A percentile compares a stretch with the other conserved stretches of the same genome.
phyloP scores from a whole-genome alignment of 441 rosid genomes.

The Metrosideros polymorpha region DNA sequence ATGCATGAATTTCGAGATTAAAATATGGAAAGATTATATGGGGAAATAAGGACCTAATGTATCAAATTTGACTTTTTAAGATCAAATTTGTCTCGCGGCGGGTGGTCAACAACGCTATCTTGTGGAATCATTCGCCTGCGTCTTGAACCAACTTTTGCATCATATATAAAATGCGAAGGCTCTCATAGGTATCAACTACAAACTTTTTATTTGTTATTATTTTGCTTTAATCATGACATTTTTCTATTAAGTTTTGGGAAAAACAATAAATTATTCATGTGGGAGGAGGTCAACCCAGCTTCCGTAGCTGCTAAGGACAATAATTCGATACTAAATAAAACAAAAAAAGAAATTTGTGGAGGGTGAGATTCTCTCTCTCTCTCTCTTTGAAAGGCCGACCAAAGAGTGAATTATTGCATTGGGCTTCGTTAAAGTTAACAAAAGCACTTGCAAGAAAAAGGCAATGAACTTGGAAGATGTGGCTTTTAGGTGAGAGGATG shows the following conservation, averaged over 20 bases:
- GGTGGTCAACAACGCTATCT: not conserved
- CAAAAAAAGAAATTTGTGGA: not conserved
- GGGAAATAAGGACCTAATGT: not conserved
- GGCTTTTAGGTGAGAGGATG: not conserved
- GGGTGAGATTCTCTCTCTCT: not conserved
- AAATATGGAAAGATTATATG: not conserved
- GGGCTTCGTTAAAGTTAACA: not conserved
- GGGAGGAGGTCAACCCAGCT: not conserved
- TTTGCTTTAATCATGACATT: not conserved
- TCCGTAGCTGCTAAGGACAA: not conserved
- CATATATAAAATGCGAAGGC: not conserved
- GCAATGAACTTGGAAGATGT: not conserved
- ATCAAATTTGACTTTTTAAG: not conserved
- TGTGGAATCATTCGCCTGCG: not conserved
- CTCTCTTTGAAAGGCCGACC: not conserved
- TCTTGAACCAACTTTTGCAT: not conserved
- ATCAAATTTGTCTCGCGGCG: not conserved
- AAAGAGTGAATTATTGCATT: not conserved
- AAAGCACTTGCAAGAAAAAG: not conserved
- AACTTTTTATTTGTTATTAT: accelerated
- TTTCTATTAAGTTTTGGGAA: not conserved
- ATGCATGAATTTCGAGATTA: not conserved
- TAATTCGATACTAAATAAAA: not conserved
- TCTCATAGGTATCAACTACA: not conserved
- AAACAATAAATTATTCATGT: not conserved